Evolutionary conservation across 148 eudicot genomes (phyloP).

Genomic region (Cornus kousa): DNA sequence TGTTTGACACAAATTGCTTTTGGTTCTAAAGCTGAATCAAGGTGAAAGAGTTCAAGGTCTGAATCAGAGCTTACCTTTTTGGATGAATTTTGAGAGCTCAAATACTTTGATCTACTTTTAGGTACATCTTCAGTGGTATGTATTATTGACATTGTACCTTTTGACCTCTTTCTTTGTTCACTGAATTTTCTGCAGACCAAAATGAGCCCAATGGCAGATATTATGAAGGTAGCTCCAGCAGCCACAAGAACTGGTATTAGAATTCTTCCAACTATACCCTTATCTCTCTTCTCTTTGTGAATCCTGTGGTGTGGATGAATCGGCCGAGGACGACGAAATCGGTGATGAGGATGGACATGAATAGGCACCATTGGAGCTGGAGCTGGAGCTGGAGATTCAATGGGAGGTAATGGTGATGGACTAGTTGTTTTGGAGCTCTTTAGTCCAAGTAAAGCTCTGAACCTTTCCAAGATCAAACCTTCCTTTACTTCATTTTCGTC

Average conservation of each 20-base stretch:
- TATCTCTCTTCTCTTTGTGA: slow-evolving; percentile 21
- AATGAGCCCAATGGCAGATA: slow-evolving; percentile 48
- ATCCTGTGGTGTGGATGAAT: slow-evolving; percentile 22
- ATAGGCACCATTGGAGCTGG: slow-evolving; percentile 26
- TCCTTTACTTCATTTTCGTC: slow-evolving; percentile 36
- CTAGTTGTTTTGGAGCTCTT: slow-evolving; percentile 19
- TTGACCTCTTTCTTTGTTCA: slow-evolving; percentile 37
- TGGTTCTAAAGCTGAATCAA: slow-evolving; percentile 60
- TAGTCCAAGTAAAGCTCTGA: slow-evolving; percentile 64
- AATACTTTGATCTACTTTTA: slow-evolving; percentile 34
- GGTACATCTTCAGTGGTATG: slow-evolving; percentile 29
- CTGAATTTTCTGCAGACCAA: slow-evolving; percentile 34
- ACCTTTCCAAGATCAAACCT: slow-evolving; percentile 39
- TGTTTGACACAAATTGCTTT: slow-evolving; percentile 29
- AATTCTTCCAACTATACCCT: slow-evolving; percentile 25
- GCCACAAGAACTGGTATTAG: slow-evolving; percentile 43
- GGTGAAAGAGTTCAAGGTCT: slow-evolving; percentile 55
- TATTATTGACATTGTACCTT: slow-evolving; percentile 31
- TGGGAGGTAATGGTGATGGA: slow-evolving; percentile 17
- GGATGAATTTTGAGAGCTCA: slow-evolving; percentile 32
- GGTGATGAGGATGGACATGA: slow-evolving; percentile 30
- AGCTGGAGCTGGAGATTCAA: slow-evolving; percentile 42
- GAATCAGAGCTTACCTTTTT: slow-evolving; percentile 59
- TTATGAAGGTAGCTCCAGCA: slow-evolving; percentile 33
- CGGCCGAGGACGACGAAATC: slow-evolving; percentile 27